Evolutionary conservation across 306 rosid genomes (phyloP), one percentile per base, ranked within the genome.

Genomic region (Quercus gilva): DNA sequence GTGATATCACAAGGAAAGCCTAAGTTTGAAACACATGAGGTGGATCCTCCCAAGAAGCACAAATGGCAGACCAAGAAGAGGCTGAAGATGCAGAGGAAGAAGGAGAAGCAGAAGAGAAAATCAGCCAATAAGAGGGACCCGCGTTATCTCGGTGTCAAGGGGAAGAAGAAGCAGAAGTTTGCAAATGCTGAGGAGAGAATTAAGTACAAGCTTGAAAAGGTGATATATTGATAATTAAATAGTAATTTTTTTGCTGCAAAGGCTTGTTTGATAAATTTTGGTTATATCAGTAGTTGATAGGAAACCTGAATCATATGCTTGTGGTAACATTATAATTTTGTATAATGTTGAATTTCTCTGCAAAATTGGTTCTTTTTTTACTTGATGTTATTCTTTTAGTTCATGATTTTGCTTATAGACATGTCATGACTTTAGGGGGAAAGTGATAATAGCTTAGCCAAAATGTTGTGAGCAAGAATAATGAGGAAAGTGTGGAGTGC

Each of bases 81-180:
- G 88, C 81, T 94, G 83, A 92, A 92, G 92, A 18, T 87, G 82
- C 90, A 89, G 85, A 89, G 94, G 84, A 90, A 58, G 89, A 91
- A 88, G 69, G 97, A 87, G 69, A 94, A 92, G 81, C 84, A 88
- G 89, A 82, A 84, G 88, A 94, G 97, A 73, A 94, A 80, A 85
- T 82, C 89, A 2, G 97, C 95, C 14, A 91, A 92, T 87, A 94
- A 88, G 85, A 90, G 35, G n/a, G 95, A 92, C 84, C 99, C 99
- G 0, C 92, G 99, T 23, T 75, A 84, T 41, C 92, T 94, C 3
- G 86, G 94, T 9, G 82, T 87, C 59, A 87, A 89, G 85, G 86
- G 93, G 84, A 90, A 90, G 87, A 94, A 78, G 89, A 91, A 92
- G 73, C 87, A 85, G 79, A 90, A 78, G 82, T 91, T 94, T 84